Evolutionary conservation across 257 asterid species (phyloP), one percentile per base, ranked within the genome.

Genomic region (Parsonsia alboflavescens): DNA sequence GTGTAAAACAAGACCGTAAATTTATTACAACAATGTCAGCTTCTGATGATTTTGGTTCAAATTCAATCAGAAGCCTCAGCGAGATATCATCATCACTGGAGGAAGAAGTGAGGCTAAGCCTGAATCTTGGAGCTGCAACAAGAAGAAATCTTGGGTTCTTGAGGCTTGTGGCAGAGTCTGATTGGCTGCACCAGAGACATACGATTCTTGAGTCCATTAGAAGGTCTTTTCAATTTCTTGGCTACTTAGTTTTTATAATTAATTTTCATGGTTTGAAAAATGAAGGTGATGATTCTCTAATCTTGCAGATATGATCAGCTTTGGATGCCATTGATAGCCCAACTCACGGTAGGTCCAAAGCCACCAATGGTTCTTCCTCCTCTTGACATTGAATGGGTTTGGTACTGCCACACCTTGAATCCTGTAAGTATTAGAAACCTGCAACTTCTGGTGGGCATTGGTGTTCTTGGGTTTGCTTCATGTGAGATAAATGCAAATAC

Each of bases 321-420:
- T 45, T 93, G 98, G 98, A 93, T 93, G 98, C 98, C 98, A 73
- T 83, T 93, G 68, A 80, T 91, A 28, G 85, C 94, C 80, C 90
- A 89, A 53, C 91, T 91, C 64, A 72, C 83, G 10, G 80, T 74
- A 7, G 90, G 82, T 13, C 74, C 89, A 58, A 86, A 80, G 58
- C 94, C 96, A 68, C 96, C 97, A 7, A 84, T 88, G 93, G 64
- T 93, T 85, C 93, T 90, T 45, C 98, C 97, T 59, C 98, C 98
- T 73, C 83, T 91, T 81, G 98, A 93, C 83, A 79, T 93, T 80
- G 97, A 93, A 78, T 93, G 97, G 97, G 90, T 91, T 80, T 93
- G 98, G 98, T 91, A 77, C 75, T 91, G 97, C 76, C 98, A 93
- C 81, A 80, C 97, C 68, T 88, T 93, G 76, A 84, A 86, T 77